Evolutionary conservation across 192 early-diverging fungal genomes (phyloP), one percentile per base, ranked within the genome.

Genomic region (Jimgerdemannia flammicorona): DNA sequence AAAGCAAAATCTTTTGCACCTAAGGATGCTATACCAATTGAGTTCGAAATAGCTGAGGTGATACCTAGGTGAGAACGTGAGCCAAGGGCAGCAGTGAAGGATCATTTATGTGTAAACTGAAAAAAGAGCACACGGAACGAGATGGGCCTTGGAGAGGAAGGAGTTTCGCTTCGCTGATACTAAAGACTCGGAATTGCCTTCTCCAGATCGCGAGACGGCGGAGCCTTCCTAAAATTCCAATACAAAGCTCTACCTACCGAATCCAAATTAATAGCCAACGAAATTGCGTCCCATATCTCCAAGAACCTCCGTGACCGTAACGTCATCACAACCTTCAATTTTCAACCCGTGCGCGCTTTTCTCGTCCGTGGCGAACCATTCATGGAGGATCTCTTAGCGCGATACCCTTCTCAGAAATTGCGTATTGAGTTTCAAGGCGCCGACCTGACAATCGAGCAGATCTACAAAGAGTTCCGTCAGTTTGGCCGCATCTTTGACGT

Each of bases 401-500:
- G 87, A 17, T 89, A 87, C 44, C 89, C 89, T 40, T 75, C 81
- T 10, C 75, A 65, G 40, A 81, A 82, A 18, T 79, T 93, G 40
- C 83, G 80, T 18, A 86, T 97, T 3, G 91, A 94, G 75, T 96
- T 97, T 79, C 74, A 84, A 42, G 96, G 96, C 1, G 88, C 91
- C 0, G 91, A 93, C 69, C 66, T 93, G 44, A 79, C 84, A 8
- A 78, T 91, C 3, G 90, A 96, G 78, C 77, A 86, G 54, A 78
- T 97, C 1, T 98, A 88, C 78, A 75, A 82, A 0, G 88, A 90
- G 66, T 91, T 96, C 73, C 89, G 96, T 9, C 81, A 78, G 64
- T 98, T 91, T 77, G 96, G 96, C 3, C 85, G 88, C 49, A 95
- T 99, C 59, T 84, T 90, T 20, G 92, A 95, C 74, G 95, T 99